A percentile compares a stretch with the other conserved stretches of the same genome.
Evolutionary conservation across 2,329 filamentous ascomycete genomes (phyloP).

Genomic region (Coleophoma cylindrospora): DNA sequence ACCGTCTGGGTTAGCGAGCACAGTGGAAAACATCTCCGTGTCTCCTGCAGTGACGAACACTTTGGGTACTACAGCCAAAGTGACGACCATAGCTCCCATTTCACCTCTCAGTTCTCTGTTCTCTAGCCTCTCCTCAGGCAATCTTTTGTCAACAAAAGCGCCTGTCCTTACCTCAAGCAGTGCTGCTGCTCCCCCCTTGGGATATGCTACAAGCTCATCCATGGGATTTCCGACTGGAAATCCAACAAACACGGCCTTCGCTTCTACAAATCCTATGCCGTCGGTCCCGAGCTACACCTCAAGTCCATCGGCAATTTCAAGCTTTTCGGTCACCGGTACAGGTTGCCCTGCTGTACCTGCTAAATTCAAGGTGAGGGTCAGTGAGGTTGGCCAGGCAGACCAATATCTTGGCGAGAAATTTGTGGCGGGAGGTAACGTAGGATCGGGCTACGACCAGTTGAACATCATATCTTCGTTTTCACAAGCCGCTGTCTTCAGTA

Average conservation of each 20-base stretch:
- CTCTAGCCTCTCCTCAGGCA: background rate
- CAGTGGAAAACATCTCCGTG: too few species aligned
- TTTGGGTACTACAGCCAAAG: too few species aligned
- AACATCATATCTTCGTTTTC: background rate
- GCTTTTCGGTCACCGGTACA: too few species aligned
- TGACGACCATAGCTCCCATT: background rate
- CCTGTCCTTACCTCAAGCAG: background rate
- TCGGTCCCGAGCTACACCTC: too few species aligned
- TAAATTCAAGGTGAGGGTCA: constrained; percentile 6
- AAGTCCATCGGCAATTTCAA: too few species aligned
- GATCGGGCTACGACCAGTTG: constrained; percentile 8
- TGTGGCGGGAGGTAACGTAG: constrained; percentile 1
- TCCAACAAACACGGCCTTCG: too few species aligned
- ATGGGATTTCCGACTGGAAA: too few species aligned
- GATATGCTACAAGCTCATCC: too few species aligned
- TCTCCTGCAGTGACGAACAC: too few species aligned
- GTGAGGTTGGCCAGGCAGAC: constrained; percentile 4
- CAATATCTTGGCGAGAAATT: constrained; percentile 7
- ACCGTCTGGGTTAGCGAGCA: too few species aligned
- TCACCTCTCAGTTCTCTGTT: background rate
- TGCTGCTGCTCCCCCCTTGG: background rate
- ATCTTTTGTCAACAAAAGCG: background rate
- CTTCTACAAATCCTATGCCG: too few species aligned
- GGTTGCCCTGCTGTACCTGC: constrained; percentile 3
- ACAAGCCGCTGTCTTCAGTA: constrained; percentile 7